Percentiles rank a stretch among this genome's conserved stretches.
These are phyloP conservation scores for Aspergillus vadensis DNA, from an alignment of 2,329 filamentous ascomycete genomes.

Conservation along the genomic window DNA sequence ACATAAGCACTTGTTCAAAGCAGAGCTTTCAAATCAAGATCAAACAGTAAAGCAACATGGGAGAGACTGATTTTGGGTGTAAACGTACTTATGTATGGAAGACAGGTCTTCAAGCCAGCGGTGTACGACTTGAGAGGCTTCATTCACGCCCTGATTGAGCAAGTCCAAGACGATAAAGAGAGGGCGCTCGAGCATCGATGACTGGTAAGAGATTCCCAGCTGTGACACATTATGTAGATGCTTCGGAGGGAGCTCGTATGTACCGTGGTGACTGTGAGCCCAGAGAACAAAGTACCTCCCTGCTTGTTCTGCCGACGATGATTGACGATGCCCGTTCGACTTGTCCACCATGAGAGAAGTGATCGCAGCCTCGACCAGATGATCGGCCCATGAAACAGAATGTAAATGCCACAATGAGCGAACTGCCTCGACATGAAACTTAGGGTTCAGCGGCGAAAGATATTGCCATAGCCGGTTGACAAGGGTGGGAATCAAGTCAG, in stretches of 20 bases:
- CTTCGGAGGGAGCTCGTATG: conserved; percentile 39
- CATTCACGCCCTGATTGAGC: conserved; percentile 70
- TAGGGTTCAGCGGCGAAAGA: conserved; percentile 78
- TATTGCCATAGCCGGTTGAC: conserved; percentile 76
- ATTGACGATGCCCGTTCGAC: conserved; percentile 27
- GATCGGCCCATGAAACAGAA: conserved; percentile 65
- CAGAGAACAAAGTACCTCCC: conserved; percentile 46
- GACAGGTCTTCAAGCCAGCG: conserved; percentile 70
- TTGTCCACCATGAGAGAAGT: conserved; percentile 66
- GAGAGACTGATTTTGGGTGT: not conserved
- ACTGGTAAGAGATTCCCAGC: conserved; percentile 36
- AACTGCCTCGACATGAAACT: conserved; percentile 92
- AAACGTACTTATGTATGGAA: conserved; percentile 53
- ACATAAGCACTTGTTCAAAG: not conserved
- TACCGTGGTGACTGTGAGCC: conserved; percentile 46
- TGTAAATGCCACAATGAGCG: conserved; percentile 85
- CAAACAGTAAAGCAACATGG: not conserved
- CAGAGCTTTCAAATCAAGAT: too few species aligned
- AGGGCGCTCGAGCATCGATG: conserved; percentile 74
- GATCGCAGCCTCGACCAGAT: conserved; percentile 79
- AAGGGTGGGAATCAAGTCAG: conserved; percentile 65
- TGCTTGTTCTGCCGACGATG: conserved; percentile 38
- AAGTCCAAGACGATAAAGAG: conserved; percentile 80
- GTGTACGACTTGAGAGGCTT: conserved; percentile 74
- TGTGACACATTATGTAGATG: conserved; percentile 33